Evolutionary conservation across 2,329 filamentous ascomycete species (phyloP).

Genomic region (Grosmannia penicillata): DNA sequence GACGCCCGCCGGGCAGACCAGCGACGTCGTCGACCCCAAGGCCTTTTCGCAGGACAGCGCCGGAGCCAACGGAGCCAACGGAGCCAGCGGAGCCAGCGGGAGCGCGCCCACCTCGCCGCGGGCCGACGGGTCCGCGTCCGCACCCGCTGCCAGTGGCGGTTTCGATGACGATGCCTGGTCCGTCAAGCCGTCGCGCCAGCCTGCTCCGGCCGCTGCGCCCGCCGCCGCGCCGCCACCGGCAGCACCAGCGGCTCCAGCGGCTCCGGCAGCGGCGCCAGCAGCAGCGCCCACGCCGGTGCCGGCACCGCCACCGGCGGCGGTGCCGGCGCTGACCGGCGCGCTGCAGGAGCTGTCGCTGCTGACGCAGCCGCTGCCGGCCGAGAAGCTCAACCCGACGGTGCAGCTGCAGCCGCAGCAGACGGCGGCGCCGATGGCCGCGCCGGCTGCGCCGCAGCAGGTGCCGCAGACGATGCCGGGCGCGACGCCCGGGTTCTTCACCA

Average conservation of each 20-base stretch:
- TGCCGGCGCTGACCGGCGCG: slow-evolving; percentile 50
- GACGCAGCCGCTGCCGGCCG: slow-evolving; percentile 35
- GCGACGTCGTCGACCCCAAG: slow-evolving; percentile 75
- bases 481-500: slow-evolving; percentile 42
- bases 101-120: slow-evolving; percentile 8
- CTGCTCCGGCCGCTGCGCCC: slow-evolving; percentile 13
- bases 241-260: slow-evolving; percentile 20
- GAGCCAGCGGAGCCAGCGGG: slow-evolving; percentile 12
- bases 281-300: slow-evolving; percentile 23
- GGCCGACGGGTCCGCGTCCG: slow-evolving; percentile 1
- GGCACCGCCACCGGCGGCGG: slow-evolving; percentile 18
- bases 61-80: slow-evolving; percentile 21
- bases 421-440: slow-evolving; percentile 12
- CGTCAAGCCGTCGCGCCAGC: slow-evolving; percentile 58
- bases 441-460: slow-evolving; percentile 17
- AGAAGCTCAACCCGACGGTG: slow-evolving; percentile 19
- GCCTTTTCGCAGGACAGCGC: slow-evolving; percentile 56
- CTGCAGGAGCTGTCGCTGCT: slow-evolving; percentile 43
- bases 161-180: slow-evolving; percentile 98
- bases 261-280: slow-evolving; percentile 21
- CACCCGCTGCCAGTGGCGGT: slow-evolving; percentile 26
- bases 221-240: slow-evolving; percentile 13
- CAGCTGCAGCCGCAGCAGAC: slow-evolving; percentile 19
- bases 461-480: slow-evolving; percentile 31
- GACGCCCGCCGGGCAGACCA: slow-evolving; percentile 71